A percentile compares a stretch with the other conserved stretches of the same genome.
Evolutionary conservation across 257 asterid genomes (phyloP).

Genomic region (Orobanche coerulescens): DNA sequence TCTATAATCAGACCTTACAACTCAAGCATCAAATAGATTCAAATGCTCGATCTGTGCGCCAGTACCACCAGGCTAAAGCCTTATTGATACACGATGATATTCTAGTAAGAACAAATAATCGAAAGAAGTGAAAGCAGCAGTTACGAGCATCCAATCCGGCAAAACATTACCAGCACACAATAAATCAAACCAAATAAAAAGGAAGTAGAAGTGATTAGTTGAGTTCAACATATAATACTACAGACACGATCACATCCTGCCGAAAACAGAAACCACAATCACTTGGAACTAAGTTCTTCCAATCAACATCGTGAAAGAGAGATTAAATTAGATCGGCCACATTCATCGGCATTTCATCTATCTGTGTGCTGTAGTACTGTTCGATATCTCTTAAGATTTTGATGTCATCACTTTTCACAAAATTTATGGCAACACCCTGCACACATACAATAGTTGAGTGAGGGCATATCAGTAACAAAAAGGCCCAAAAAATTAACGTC

Average conservation of each 20-base stretch:
- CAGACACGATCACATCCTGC: not conserved
- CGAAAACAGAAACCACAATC: not conserved
- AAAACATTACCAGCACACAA: no score
- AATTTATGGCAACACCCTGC: slow-evolving; percentile 98
- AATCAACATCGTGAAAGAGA: not conserved
- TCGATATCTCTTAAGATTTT: slow-evolving; percentile 88
- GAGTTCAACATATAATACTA: not conserved
- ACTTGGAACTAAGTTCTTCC: not conserved
- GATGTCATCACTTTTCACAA: slow-evolving; percentile 88
- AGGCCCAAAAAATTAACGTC: no score
- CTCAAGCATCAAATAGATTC: no score
- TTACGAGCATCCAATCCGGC: not conserved
- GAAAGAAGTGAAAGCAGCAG: not conserved
- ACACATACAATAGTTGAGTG: slow-evolving; percentile 5
- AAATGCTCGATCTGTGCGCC: no score
- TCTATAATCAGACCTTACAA: no score
- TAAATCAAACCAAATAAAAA: not conserved
- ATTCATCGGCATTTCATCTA: slow-evolving; percentile 98
- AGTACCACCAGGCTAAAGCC: no score
- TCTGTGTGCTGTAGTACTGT: slow-evolving; percentile 93
- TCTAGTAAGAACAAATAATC: no score
- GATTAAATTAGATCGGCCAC: slow-evolving; percentile 74
- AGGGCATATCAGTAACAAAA: not conserved
- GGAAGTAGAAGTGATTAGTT: not conserved
- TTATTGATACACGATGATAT: no score